Base-by-base conservation (phyloP, 805 yeast species). In the Millerozyma miso region DNA sequence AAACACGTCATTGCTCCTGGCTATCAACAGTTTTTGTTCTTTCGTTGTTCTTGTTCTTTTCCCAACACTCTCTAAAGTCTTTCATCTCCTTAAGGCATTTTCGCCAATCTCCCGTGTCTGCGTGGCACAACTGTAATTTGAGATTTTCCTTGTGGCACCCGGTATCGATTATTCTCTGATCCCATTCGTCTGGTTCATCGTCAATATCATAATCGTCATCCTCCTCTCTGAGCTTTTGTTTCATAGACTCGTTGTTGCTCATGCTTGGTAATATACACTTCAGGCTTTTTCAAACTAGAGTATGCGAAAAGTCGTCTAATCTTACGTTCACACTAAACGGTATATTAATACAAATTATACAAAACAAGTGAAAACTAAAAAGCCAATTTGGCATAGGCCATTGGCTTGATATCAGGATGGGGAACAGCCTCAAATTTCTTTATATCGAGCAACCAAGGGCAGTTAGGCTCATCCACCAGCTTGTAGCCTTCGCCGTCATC, bases 331-430 rank as follows among this genome's bases (percentile, higher is more conserved):
- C 26, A 14, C 15, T 26, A 37, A 19, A 19, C 32, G 13, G 26
- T 19, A 15, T 37, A 37, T 29, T 23, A 32, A 19, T 12, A 8
- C n/a, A 3, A 32, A 23, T 26, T 37, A 37, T 14, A 12, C 15
- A 20, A n/a, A 23, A 16, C 20, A 32, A 3, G 7, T 41, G 53
- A 69, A 42, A 63, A 69, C 1, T 73, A 74, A 44, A 69, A 68
- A 12, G 74, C 74, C 41, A 69, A 61, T 57, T 69, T 69, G 29
- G 72, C 63, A 59, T 90, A 90, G 1, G 96, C 96, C 99, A 91
- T 91, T 35, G 99, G 97, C 53, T 83, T 87, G 42, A 93, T 67
- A 51, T 84, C 80, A 1, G 99, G 99, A 65, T 91, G 99, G 19
- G 84, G 81, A 14, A 85, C 95, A 1, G 95, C 97, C 20, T 67